Conservation (phyloP, 129 eudicot genomes). For the Artemisia annua region DNA sequence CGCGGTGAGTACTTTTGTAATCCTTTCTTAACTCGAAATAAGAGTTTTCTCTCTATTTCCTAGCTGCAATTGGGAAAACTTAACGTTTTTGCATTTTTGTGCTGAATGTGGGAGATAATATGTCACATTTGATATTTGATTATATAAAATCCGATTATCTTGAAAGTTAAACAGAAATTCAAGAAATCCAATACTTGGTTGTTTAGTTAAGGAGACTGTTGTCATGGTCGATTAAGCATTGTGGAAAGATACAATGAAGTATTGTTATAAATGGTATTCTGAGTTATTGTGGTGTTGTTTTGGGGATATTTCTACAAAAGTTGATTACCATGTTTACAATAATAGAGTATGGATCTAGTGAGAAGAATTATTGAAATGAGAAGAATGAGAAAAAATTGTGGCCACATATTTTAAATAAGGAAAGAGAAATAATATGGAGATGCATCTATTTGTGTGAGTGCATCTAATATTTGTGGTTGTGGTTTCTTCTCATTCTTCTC, state of each 20-base stretch:
- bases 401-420: too few species aligned
- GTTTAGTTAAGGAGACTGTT: neutral
- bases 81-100: constrained; percentile 17
- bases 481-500: too few species aligned
- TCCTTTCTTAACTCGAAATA: constrained; percentile 27
- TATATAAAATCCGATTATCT: neutral
- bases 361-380: too few species aligned
- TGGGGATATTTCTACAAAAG: too few species aligned
- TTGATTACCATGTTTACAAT: too few species aligned
- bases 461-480: too few species aligned
- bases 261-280: too few species aligned
- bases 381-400: too few species aligned
- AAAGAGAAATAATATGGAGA: too few species aligned
- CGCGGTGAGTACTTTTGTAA: constrained; percentile 1
- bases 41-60: constrained; percentile 18
- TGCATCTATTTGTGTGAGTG: too few species aligned
- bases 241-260: constrained; percentile 1
- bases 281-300: neutral
- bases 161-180: neutral
- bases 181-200: constrained; percentile 7
- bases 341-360: too few species aligned
- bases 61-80: constrained; percentile 22
- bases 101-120: constrained; percentile 28
- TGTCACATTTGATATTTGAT: constrained; percentile 21
- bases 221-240: neutral